phyloP scores from a whole-genome alignment of 352 stramenopile genomes.

The Pythium guiyangense region DNA sequence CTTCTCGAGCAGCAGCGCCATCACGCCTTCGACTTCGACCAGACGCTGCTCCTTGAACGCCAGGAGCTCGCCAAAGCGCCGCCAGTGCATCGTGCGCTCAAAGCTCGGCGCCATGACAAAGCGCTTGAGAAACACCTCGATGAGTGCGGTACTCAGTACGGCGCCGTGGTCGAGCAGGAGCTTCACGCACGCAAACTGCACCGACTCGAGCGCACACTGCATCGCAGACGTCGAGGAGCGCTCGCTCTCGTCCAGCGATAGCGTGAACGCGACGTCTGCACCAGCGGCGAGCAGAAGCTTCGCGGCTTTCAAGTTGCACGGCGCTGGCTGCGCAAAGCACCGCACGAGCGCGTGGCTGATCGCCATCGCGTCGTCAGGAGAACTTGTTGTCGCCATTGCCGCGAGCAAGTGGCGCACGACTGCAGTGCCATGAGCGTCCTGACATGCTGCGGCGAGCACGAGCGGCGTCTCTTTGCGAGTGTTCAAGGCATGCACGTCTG shows the following conservation, averaged over 20 bases:
- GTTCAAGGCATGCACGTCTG: constrained; percentile 26
- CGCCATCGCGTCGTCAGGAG: constrained; percentile 2
- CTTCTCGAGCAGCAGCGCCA: constrained; percentile 35
- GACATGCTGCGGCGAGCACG: constrained; percentile 28
- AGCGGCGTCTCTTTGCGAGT: constrained; percentile 23
- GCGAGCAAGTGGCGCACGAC: constrained; percentile 31
- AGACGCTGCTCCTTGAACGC: constrained; percentile 24
- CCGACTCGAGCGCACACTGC: constrained; percentile 23
- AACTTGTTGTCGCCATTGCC: constrained; percentile 4
- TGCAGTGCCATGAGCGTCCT: constrained; percentile 27
- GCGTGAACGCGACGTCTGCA: constrained; percentile 22
- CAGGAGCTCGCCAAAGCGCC: constrained; percentile 27
- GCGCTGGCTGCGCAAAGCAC: constrained; percentile 29
- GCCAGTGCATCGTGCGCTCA: constrained; percentile 20
- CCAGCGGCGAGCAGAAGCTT: constrained; percentile 33
- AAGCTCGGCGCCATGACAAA: constrained; percentile 13
- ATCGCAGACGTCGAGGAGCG: constrained; percentile 21
- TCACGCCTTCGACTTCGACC: constrained; percentile 37
- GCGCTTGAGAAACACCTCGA: constrained; percentile 29
- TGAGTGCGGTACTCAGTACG: constrained; percentile 18
- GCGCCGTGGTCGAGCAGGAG: constrained; percentile 39
- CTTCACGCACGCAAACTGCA: constrained; percentile 31
- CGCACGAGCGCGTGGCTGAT: constrained; percentile 29
- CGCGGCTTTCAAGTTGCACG: constrained; percentile 37
- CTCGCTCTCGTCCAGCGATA: background rate